Conservation (phyloP, 371 early-diverging fungal species). For the Actinomortierella ambigua region DNA sequence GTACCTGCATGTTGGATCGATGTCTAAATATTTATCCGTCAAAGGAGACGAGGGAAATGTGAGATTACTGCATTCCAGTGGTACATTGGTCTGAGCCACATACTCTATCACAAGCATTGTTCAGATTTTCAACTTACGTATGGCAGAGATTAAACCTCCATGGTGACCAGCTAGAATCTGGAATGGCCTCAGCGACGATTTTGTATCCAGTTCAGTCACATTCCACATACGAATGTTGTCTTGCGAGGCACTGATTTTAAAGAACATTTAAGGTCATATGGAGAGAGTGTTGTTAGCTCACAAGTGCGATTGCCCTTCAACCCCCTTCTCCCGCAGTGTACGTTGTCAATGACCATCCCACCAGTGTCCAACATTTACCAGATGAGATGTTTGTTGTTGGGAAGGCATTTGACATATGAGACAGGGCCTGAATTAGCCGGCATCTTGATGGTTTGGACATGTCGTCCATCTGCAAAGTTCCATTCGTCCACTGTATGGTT, state of each 20-base stretch:
- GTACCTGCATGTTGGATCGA: constrained; percentile 76
- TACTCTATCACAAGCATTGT: background rate
- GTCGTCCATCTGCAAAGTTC: constrained; percentile 72
- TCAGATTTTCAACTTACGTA: constrained; percentile 55
- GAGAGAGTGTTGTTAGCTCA: too few species aligned
- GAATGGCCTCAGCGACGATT: constrained; percentile 77
- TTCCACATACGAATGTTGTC: constrained; percentile 96
- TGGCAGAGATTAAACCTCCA: constrained; percentile 82
- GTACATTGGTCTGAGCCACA: too few species aligned
- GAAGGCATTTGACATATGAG: constrained; percentile 74
- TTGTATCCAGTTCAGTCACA: constrained; percentile 45
- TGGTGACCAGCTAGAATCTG: constrained; percentile 91
- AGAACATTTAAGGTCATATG: background rate
- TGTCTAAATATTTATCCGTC: constrained; percentile 41
- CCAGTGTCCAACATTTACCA: constrained; percentile 80
- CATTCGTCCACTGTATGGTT: constrained; percentile 81
- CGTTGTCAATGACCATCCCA: background rate
- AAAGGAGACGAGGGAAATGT: constrained; percentile 4
- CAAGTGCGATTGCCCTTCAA: too few species aligned
- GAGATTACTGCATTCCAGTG: constrained; percentile 18
- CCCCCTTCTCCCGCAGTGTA: too few species aligned
- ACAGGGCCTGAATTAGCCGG: constrained; percentile 94
- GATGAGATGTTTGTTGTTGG: constrained; percentile 81
- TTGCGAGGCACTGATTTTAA: constrained; percentile 73
- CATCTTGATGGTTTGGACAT: constrained; percentile 76